A percentile compares a stretch with the other conserved stretches of the same genome.
These are phyloP conservation scores for Alternaria novae-zelandiae DNA, from an alignment of 2,329 filamentous ascomycete genomes.

Conservation along the genomic window DNA sequence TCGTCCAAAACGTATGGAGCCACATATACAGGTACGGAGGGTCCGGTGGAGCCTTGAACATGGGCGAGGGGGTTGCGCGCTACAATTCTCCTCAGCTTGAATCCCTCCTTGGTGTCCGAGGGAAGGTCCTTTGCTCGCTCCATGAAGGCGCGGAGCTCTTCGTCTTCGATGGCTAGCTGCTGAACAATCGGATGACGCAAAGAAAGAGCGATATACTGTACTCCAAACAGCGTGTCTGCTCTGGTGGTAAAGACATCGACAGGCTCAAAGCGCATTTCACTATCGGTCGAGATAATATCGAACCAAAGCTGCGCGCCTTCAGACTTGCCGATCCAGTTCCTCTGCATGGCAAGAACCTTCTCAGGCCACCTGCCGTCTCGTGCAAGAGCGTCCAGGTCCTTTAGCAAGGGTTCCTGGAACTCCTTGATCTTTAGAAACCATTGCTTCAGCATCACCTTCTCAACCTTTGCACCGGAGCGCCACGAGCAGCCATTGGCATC, in stretches of 20 bases:
- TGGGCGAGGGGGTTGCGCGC: constrained; percentile 55
- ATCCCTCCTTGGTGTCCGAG: constrained; percentile 67
- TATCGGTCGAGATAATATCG: constrained; percentile 56
- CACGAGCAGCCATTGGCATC: constrained; percentile 84
- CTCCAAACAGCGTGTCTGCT: constrained; percentile 85
- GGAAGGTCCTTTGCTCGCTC: constrained; percentile 62
- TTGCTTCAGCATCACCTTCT: constrained; percentile 79
- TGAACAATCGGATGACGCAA: constrained; percentile 73
- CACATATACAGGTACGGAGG: constrained; percentile 75
- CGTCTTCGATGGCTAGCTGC: constrained; percentile 64
- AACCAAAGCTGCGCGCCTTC: constrained; percentile 76
- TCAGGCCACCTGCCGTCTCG: constrained; percentile 77
- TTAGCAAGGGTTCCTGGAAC: constrained; percentile 74
- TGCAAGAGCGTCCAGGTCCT: constrained; percentile 71
- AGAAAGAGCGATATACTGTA: constrained; percentile 83
- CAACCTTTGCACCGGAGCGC: constrained; percentile 84
- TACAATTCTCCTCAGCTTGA: constrained; percentile 61
- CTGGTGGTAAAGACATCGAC: constrained; percentile 84
- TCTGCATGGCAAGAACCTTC: constrained; percentile 80
- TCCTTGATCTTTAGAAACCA: constrained; percentile 89
- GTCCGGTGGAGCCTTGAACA: constrained; percentile 56
- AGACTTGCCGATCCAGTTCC: constrained; percentile 86
- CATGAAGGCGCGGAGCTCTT: constrained; percentile 71
- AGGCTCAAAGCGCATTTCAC: constrained; percentile 51
- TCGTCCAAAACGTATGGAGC: constrained; percentile 85